Conservation (phyloP, 805 yeast genomes). For the Grigorovia humatica region DNA sequence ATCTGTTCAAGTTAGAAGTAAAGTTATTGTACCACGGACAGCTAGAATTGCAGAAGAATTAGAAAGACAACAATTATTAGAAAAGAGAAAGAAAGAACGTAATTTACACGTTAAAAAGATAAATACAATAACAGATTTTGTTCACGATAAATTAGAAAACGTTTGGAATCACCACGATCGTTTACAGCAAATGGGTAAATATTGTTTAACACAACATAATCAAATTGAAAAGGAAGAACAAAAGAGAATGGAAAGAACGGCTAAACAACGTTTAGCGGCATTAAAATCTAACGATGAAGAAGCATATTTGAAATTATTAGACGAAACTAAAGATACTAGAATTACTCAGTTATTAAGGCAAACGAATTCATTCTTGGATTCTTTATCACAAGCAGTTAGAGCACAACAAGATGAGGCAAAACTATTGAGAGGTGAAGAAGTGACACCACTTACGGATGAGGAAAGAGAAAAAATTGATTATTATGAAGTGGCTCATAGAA, state of each 20-base stretch:
- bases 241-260: slow-evolving; percentile 64
- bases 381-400: slow-evolving; percentile 69
- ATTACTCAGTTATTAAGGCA: slow-evolving; percentile 74
- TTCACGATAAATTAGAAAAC: slow-evolving; percentile 21
- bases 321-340: slow-evolving; percentile 81
- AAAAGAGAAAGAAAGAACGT: slow-evolving; percentile 42
- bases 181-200: slow-evolving; percentile 23
- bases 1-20: slow-evolving; percentile 55
- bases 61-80: slow-evolving; percentile 60
- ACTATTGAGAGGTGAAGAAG: slow-evolving; percentile 26
- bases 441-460: slow-evolving; percentile 33
- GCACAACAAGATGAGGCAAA: slow-evolving; percentile 51
- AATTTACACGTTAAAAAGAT: slow-evolving; percentile 43
- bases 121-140: slow-evolving; percentile 27
- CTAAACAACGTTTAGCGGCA: slow-evolving; percentile 82
- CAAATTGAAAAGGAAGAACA: slow-evolving; percentile 63
- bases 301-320: slow-evolving; percentile 72
- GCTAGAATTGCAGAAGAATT: slow-evolving; percentile 66
- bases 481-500: slow-evolving; percentile 71
- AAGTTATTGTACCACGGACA: slow-evolving; percentile 62
- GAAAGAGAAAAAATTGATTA: slow-evolving; percentile 64
- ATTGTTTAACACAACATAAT: slow-evolving; percentile 18
- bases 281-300: slow-evolving; percentile 83
- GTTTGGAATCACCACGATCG: slow-evolving; percentile 20
- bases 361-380: slow-evolving; percentile 66